Conservation (phyloP, 495 filamentous ascomycete genomes). For the Talaromyces wortmannii region DNA sequence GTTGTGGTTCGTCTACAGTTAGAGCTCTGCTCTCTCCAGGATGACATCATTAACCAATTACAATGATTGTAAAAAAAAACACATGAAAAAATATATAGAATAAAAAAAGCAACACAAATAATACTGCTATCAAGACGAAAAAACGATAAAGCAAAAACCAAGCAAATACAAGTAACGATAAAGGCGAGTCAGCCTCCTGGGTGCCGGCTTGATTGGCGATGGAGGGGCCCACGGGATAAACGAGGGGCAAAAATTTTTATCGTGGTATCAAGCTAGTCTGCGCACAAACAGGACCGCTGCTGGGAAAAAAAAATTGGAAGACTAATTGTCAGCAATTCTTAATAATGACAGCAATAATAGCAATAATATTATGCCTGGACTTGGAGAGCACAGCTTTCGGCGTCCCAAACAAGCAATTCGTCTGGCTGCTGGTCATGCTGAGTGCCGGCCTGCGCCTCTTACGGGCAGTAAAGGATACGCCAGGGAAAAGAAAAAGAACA, state of each 20-base stretch:
- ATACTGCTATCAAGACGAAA: too few species aligned
- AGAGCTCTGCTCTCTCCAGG: not conserved
- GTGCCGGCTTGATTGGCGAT: not conserved
- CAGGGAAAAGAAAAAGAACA: too few species aligned
- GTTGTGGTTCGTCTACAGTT: too few species aligned
- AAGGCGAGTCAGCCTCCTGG: not conserved
- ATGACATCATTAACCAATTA: not conserved
- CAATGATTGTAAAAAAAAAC: not conserved
- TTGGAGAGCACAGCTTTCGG: too few species aligned
- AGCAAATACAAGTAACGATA: too few species aligned
- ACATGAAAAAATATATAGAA: not conserved
- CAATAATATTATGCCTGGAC: too few species aligned
- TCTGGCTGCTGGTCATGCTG: not conserved
- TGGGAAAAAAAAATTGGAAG: too few species aligned
- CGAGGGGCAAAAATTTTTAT: conserved; percentile 6
- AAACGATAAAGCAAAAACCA: too few species aligned
- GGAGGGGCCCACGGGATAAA: conserved; percentile 3
- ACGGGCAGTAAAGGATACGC: too few species aligned
- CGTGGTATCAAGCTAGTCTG: not conserved
- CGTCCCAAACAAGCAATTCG: not conserved
- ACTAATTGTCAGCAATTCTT: too few species aligned
- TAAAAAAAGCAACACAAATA: not conserved
- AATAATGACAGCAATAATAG: too few species aligned
- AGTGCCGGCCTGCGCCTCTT: too few species aligned
- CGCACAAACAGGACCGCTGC: not conserved